Conservation (phyloP, 371 early-diverging fungal genomes). For the Cokeromyces recurvatus region DNA sequence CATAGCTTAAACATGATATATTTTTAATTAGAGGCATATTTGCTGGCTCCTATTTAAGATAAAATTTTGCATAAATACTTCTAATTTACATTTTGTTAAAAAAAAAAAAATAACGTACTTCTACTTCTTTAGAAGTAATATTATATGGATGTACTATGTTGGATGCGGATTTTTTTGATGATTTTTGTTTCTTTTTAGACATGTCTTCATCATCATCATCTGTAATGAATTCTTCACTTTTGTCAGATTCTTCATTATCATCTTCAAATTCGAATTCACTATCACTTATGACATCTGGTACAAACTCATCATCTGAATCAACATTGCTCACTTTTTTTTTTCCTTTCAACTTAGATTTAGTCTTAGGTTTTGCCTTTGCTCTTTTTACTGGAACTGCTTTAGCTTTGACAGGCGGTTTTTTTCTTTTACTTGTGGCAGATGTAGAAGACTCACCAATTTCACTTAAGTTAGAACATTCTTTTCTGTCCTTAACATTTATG, state of each 20-base stretch:
- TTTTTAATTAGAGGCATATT: conserved; percentile 6
- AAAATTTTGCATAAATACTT: background rate
- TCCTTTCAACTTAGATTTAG: conserved; percentile 7
- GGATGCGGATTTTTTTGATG: background rate
- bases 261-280: conserved; percentile 9
- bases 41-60: background rate
- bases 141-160: background rate
- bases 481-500: background rate
- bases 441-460: no score
- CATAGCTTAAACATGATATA: conserved; percentile 13
- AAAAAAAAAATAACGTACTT: background rate
- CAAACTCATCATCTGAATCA: conserved; percentile 18
- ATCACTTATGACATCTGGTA: background rate
- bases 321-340: conserved; percentile 5
- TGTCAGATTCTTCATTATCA: background rate
- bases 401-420: conserved; percentile 5
- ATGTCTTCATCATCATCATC: background rate
- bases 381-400: conserved; percentile 2
- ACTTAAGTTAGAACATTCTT: background rate
- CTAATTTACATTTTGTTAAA: no score
- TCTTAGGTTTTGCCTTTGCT: conserved; percentile 9
- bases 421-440: conserved; percentile 1
- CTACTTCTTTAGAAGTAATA: background rate
- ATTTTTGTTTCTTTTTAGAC: background rate
- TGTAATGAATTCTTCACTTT: background rate